Evolutionary conservation across 2,329 filamentous ascomycete species (phyloP).

Genomic region (Fusarium sarcochroum): DNA sequence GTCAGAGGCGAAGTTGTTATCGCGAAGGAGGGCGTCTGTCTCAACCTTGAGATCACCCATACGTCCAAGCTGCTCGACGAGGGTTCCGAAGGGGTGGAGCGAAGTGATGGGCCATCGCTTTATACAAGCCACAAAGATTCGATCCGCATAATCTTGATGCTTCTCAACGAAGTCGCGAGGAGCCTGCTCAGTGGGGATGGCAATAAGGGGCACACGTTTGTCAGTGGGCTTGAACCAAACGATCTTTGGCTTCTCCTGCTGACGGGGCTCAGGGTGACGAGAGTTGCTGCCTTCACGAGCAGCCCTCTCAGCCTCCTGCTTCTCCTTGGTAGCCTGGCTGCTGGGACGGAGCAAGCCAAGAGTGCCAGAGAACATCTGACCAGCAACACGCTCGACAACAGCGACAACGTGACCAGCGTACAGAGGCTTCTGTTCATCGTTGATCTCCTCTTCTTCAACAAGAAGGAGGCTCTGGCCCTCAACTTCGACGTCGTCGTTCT

Average conservation of each 20-base stretch:
- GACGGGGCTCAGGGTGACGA: constrained; percentile 82
- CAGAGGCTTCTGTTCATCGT: constrained; percentile 96
- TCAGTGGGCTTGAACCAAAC: constrained; percentile 99
- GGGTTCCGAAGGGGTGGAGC: constrained; percentile 97
- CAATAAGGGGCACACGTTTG: constrained; percentile 97
- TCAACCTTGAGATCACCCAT: constrained; percentile 99
- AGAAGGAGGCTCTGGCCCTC: constrained; percentile 97
- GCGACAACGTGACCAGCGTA: constrained; percentile 98
- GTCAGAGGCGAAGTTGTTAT: constrained; percentile 98
- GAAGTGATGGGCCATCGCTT: constrained; percentile 99
- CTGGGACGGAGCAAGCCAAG: constrained; percentile 94
- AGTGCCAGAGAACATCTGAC: constrained; percentile 99
- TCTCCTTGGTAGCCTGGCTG: constrained; percentile 99
- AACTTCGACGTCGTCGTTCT: constrained; percentile 99
- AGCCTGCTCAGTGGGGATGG: constrained; percentile 97
- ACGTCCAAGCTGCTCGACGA: constrained; percentile 95
- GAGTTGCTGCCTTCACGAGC: constrained; percentile 84
- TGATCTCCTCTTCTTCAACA: constrained; percentile 98
- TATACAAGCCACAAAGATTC: constrained; percentile 98
- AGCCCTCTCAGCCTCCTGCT: constrained; percentile 96
- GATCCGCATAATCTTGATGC: constrained; percentile 96
- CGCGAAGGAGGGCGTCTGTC: constrained; percentile 94
- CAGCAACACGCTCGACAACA: constrained; percentile 95
- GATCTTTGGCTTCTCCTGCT: constrained; percentile 98
- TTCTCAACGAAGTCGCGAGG: constrained; percentile 98